Conservation (phyloP, 2,329 filamentous ascomycete species). For the Sclerotinia nivalis region DNA sequence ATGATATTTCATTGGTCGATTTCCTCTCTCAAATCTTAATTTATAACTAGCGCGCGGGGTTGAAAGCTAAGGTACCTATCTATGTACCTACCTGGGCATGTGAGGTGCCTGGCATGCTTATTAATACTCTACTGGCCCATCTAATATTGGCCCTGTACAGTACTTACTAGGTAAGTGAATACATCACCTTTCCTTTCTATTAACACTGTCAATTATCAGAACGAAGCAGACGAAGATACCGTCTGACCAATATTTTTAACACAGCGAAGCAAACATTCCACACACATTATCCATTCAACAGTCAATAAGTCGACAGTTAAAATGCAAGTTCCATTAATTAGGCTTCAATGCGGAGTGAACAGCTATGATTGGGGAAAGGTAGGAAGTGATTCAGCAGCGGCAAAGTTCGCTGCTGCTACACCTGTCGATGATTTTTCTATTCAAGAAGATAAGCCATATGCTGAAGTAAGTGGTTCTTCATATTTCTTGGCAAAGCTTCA, state of each 20-base stretch:
- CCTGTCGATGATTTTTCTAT: slow-evolving; percentile 73
- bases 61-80: not conserved
- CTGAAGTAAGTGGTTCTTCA: slow-evolving; percentile 62
- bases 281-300: not conserved
- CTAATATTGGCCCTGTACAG: no score
- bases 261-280: not conserved
- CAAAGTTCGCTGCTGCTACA: slow-evolving; percentile 85
- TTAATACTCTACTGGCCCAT: not conserved
- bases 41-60: slow-evolving; percentile 13
- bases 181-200: not conserved
- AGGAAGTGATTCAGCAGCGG: slow-evolving; percentile 82
- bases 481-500: slow-evolving; percentile 42
- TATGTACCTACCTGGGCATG: no score
- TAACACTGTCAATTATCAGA: no score
- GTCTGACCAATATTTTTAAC: not conserved
- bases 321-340: slow-evolving; percentile 71
- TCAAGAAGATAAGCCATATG: slow-evolving; percentile 86
- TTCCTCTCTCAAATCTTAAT: not conserved
- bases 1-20: not conserved
- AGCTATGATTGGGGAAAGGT: slow-evolving; percentile 99
- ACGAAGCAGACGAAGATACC: not conserved
- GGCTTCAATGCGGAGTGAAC: slow-evolving; percentile 89
- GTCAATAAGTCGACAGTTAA: slow-evolving; percentile 6
- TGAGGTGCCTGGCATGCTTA: not conserved
- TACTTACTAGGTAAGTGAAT: not conserved